These are phyloP conservation scores for Fusarium poae DNA, from an alignment of 2,329 filamentous ascomycete genomes.

Conservation along the genomic window DNA sequence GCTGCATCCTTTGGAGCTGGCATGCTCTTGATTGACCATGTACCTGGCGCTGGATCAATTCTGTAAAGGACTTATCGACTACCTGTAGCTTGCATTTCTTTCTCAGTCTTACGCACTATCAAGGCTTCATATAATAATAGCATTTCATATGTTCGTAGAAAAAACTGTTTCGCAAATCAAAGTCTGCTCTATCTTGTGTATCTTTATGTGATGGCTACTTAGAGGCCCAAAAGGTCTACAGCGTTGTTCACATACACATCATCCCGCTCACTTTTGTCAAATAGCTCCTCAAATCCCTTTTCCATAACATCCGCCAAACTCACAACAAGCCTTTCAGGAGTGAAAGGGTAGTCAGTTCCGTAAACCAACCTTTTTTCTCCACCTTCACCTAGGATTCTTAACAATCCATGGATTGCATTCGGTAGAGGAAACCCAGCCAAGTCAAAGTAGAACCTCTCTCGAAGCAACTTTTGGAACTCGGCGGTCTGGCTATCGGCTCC, in stretches of 20 bases:
- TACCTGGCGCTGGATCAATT: conserved; percentile 2
- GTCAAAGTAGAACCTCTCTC: conserved; percentile 7
- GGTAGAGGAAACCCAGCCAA: conserved; percentile 8
- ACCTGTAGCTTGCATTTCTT: too few species aligned
- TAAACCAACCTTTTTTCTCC: conserved; percentile 11
- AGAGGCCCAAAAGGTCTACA: background rate
- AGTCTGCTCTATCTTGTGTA: background rate
- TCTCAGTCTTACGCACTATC: too few species aligned
- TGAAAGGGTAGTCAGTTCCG: conserved; percentile 13
- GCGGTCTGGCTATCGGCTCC: background rate
- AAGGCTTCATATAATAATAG: too few species aligned
- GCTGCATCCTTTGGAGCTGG: background rate
- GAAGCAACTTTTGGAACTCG: conserved; percentile 1
- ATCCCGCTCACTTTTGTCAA: background rate
- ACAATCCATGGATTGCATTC: background rate
- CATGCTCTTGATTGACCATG: conserved; percentile 5
- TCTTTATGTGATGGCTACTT: background rate
- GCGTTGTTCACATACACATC: background rate
- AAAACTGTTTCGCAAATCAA: too few species aligned
- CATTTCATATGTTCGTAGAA: too few species aligned
- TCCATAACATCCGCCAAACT: conserved; percentile 1
- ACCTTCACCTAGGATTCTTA: background rate
- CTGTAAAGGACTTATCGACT: background rate
- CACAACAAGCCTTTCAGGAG: background rate
- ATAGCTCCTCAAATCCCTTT: background rate